Evolutionary conservation across 139 green algal genomes (phyloP), one percentile per base, ranked within the genome.

Genomic region (Ettlia oleoabundans): DNA sequence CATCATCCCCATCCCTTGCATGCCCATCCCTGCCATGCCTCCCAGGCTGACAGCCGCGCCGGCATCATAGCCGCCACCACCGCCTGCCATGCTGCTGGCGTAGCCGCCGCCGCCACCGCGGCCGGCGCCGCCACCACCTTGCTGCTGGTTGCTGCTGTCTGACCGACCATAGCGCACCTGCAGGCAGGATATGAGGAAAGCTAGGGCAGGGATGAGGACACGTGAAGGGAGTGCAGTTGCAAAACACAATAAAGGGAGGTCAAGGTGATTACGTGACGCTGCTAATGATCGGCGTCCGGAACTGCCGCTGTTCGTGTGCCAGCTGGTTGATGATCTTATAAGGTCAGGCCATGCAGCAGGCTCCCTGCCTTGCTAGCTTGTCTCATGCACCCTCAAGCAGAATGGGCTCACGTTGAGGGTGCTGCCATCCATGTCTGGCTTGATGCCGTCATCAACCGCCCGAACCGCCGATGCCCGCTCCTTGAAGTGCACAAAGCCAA

Each of bases 401-500:
- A 40, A 18, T 7, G 37, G 24, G 21, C 88, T 79, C 58, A 95
- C 91, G 26, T 84, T 38, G 0, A 95, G 76, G 62, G 86, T 68
- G 55, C 81, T 86, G 58, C 86, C 91, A 8, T 88, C 87, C 76
- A 95, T 53, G 28, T 79, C 43, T n/a, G 83, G 86, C 84, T 88
- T 88, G 62, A 88, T 70, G 33, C 69, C 30, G 30, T 87, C 86
- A 51, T 86, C 84, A 13, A 93, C 76, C 15, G 94, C 94, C 18
- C 87, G 76, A 26, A 93, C 63, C 32, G 94, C 94, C 18, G 80
- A 67, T 22, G 72, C 40, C 7, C 93, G 88, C 32, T 98, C 94
- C 43, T 40, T 72, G 71, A 94, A 98, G 85, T 96, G 92, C 62
- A 98, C 86, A 77, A 98, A 98, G 9, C 90, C 93, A 81, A 95